Evolutionary conservation across 768 basidiomycete genomes (phyloP).

Genomic region (Termitomyces sp.): DNA sequence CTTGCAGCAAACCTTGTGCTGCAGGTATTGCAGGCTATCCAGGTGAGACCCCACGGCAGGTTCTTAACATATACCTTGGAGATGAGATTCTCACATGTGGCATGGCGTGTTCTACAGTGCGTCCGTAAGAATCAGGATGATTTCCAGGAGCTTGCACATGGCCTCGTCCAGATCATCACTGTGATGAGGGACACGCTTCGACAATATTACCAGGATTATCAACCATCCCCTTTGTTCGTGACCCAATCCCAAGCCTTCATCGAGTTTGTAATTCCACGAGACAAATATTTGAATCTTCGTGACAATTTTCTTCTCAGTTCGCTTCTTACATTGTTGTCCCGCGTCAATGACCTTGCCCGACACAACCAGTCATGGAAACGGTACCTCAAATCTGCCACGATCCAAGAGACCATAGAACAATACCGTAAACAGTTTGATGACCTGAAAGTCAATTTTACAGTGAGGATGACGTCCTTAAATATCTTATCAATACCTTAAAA

Average conservation of each 20-base stretch:
- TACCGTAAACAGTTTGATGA: constrained; percentile 3
- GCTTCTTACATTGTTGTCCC: background rate
- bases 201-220: background rate
- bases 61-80: background rate
- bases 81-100: background rate
- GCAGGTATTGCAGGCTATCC: constrained; percentile 4
- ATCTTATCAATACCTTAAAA: background rate
- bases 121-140: constrained; percentile 3
- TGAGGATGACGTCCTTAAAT: background rate
- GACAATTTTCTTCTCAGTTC: background rate
- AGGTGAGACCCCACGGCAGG: background rate
- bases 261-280: background rate
- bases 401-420: background rate
- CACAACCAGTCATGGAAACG: constrained; percentile 2
- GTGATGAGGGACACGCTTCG: constrained; percentile 1
- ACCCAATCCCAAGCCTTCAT: constrained; percentile 1
- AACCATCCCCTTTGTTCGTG: background rate
- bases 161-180: constrained; percentile 4
- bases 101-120: background rate
- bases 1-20: constrained; percentile 5
- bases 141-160: constrained; percentile 5
- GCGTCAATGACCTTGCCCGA: background rate
- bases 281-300: background rate
- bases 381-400: background rate
- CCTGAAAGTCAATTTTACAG: constrained; percentile 3